Evolutionary conservation across 2,329 filamentous ascomycete genomes (phyloP).

Genomic region (Arthroderma sp.): DNA sequence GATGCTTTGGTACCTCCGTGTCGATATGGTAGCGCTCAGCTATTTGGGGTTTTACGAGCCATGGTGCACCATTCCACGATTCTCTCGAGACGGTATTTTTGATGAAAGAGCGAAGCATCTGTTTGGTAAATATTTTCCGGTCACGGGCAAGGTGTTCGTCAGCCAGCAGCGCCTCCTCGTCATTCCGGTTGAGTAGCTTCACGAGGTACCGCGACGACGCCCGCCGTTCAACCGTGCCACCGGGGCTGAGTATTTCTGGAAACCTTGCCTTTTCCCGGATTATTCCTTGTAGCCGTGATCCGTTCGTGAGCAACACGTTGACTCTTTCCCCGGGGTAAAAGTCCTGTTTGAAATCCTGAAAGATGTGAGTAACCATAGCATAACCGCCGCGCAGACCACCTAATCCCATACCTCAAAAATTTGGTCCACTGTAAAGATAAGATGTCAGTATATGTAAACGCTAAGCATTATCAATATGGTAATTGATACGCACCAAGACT

Average conservation of each 20-base stretch:
- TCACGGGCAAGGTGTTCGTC: slow-evolving; percentile 74
- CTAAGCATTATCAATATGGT: not conserved
- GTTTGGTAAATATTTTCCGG: slow-evolving; percentile 85
- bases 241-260: slow-evolving; percentile 42
- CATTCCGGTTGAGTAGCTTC: slow-evolving; percentile 52
- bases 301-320: slow-evolving; percentile 55
- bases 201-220: slow-evolving; percentile 73
- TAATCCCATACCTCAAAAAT: slow-evolving; percentile 32
- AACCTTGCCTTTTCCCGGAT: slow-evolving; percentile 80
- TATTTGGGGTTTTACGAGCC: slow-evolving; percentile 80
- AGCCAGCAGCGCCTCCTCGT: slow-evolving; percentile 64
- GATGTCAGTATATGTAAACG: not conserved
- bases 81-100: slow-evolving; percentile 89
- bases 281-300: slow-evolving; percentile 56
- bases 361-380: slow-evolving; percentile 13
- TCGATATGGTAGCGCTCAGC: slow-evolving; percentile 76
- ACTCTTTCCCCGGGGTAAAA: slow-evolving; percentile 85
- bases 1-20: slow-evolving; percentile 68
- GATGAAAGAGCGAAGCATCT: slow-evolving; percentile 83
- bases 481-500: slow-evolving; percentile 44
- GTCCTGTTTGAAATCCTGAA: slow-evolving; percentile 63
- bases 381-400: not conserved
- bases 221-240: slow-evolving; percentile 53
- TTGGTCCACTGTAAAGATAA: slow-evolving; percentile 31
- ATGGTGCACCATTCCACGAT: slow-evolving; percentile 89